phyloP scores from a whole-genome alignment of 2,329 filamentous ascomycete species.

The Fusarium longipes region DNA sequence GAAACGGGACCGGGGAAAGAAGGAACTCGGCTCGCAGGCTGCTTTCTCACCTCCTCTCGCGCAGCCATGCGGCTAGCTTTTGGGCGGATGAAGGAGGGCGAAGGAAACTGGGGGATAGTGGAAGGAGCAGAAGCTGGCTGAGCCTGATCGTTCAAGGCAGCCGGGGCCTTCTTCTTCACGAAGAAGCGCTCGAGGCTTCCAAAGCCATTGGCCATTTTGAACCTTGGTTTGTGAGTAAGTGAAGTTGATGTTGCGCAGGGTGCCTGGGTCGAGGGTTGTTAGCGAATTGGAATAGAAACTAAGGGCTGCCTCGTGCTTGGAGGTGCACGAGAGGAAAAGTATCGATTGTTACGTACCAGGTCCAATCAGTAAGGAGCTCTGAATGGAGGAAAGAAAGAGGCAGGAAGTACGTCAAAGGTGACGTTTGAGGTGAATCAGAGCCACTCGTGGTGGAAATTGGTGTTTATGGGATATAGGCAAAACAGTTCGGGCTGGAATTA shows the following conservation, averaged over 20 bases:
- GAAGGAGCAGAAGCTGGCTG: conserved; percentile 38
- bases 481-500: conserved; percentile 23
- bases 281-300: conserved; percentile 30
- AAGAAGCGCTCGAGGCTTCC: conserved; percentile 66
- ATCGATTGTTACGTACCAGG: conserved; percentile 37
- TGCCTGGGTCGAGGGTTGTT: conserved; percentile 39
- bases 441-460: conserved; percentile 28
- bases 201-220: conserved; percentile 59
- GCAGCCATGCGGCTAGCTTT: conserved; percentile 66
- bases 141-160: conserved; percentile 40
- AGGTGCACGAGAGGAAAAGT: conserved; percentile 22
- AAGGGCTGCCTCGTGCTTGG: conserved; percentile 12
- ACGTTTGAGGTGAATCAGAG: conserved; percentile 38
- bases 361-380: conserved; percentile 3
- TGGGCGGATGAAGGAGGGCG: conserved; percentile 67
- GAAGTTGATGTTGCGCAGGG: conserved; percentile 40
- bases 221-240: conserved; percentile 44
- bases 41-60: conserved; percentile 59
- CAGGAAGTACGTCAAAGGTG: conserved; percentile 21
- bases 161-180: conserved; percentile 54
- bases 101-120: conserved; percentile 58
- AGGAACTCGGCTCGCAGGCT: conserved; percentile 47
- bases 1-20: conserved; percentile 42
- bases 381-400: conserved; percentile 16
- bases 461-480: conserved; percentile 29